These are phyloP conservation scores for Dacryopinax spathularia DNA, from an alignment of 768 basidiomycete species.

Conservation along the genomic window DNA sequence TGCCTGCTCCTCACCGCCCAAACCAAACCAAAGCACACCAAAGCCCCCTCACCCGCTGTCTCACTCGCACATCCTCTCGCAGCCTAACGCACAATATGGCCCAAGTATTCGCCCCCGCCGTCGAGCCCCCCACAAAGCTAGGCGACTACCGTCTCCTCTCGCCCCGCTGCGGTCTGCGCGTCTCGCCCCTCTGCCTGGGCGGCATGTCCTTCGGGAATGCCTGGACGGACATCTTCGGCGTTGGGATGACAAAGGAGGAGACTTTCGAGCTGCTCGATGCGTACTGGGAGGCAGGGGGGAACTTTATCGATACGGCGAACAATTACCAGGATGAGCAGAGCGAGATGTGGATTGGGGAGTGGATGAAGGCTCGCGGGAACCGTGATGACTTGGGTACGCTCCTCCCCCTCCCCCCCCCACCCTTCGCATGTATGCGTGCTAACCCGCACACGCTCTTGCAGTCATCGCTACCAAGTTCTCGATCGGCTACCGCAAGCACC, in stretches of 20 bases:
- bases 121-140: neutral
- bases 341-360: conserved; percentile 25
- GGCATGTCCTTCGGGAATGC: conserved; percentile 16
- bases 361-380: conserved; percentile 20
- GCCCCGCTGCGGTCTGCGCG: conserved; percentile 12
- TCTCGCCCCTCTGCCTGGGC: conserved; percentile 17
- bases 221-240: conserved; percentile 2
- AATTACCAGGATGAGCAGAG: conserved; percentile 26
- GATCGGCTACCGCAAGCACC: neutral
- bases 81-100: neutral
- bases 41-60: neutral
- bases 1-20: too few relatives aligned
- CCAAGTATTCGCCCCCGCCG: neutral
- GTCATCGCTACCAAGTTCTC: conserved; percentile 19
- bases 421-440: too few relatives aligned
- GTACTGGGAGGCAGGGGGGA: conserved; percentile 12
- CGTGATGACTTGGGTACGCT: conserved; percentile 23
- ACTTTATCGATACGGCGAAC: conserved; percentile 29
- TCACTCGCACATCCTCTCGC: neutral
- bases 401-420: too few relatives aligned
- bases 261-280: conserved; percentile 25
- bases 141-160: conserved; percentile 5
- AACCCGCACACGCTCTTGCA: too few relatives aligned
- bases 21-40: neutral
- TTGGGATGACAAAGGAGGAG: conserved; percentile 16